phyloP scores from a whole-genome alignment of 164 flowering plant genomes.

The Vitis riparia region DNA sequence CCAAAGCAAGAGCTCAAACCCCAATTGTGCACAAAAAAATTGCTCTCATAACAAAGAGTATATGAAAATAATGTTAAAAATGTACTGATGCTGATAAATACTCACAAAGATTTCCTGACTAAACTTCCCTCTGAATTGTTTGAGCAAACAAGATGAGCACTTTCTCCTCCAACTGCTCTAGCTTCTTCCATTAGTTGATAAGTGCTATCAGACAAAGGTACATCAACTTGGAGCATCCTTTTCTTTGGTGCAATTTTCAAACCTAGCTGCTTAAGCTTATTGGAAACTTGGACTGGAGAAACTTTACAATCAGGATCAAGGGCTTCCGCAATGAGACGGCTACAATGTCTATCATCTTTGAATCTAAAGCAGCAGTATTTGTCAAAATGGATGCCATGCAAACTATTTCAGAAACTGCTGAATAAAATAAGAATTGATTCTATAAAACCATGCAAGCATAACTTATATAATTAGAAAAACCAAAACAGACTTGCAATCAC shows the following conservation, averaged over 20 bases:
- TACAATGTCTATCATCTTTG: slow-evolving; percentile 53
- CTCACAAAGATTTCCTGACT: slow-evolving; percentile 41
- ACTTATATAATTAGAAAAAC: too few species aligned
- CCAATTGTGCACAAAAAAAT: not conserved
- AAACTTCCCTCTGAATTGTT: slow-evolving; percentile 24
- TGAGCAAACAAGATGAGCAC: slow-evolving; percentile 6
- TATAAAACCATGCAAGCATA: not conserved
- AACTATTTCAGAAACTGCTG: not conserved
- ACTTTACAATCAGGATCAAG: slow-evolving; percentile 60
- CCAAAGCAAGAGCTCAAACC: not conserved
- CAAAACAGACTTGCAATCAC: too few species aligned
- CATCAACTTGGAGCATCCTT: slow-evolving; percentile 23
- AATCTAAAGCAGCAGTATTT: slow-evolving; percentile 39
- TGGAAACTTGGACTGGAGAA: slow-evolving; percentile 63
- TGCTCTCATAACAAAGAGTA: not conserved
- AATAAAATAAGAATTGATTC: not conserved
- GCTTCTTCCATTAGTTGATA: slow-evolving; percentile 22
- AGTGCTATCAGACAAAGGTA: slow-evolving; percentile 11
- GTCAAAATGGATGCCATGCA: not conserved
- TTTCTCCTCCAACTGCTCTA: slow-evolving; percentile 14
- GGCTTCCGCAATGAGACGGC: slow-evolving; percentile 62
- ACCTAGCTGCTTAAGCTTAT: slow-evolving; percentile 66
- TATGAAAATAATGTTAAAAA: not conserved
- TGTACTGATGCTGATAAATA: not conserved
- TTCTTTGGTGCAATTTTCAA: slow-evolving; percentile 38